Base-by-base conservation (phyloP, 2,329 filamentous ascomycete species). In the Simplicillium aogashimaense region DNA sequence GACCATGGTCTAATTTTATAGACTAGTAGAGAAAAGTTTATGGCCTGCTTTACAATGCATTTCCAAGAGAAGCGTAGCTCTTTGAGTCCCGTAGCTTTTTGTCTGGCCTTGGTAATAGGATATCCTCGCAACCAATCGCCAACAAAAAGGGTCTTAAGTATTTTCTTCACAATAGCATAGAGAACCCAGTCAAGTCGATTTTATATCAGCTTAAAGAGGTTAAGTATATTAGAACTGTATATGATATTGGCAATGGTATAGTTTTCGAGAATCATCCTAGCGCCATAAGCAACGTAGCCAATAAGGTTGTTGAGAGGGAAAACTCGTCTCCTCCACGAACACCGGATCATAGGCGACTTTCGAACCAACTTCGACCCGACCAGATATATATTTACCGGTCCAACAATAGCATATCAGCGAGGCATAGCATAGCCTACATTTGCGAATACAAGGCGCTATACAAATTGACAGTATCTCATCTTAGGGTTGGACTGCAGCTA, bases 391-490 rank as follows among this genome's bases (percentile, higher is more conserved):
- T 55, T 14, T 54, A 50, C 31, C 38, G 39, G 39, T 47, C 44
- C 7, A 40, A 48, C 25, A 32, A 51, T 17, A 39, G 35, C 29
- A 13, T 3, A 3, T 18, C 30, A 2, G 29, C 32, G 8, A 41
- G 13, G 8, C 50, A 42, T 4, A 43, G 14, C 7, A 57, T 60
- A 41, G 38, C 52, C 4, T 60, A 55, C 16, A 43, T 67, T 34
- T 53, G 54, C 20, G 60, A 74, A 51, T 69, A 70, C 45, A 74
- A 71, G 53, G 47, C 63, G 13, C 67, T 65, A 0, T 59, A 70
- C 47, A 70, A 72, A 46, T 48, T 74, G 2, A 63, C 62, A 7
- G 50, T 58, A 30, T 47, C 46, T 13, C 58, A 67, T 45, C 63
- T 74, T 38, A 59, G 61, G 29, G 41, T 55, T 16, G 61, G 67